A percentile compares a stretch with the other conserved stretches of the same genome.
phyloP scores from a whole-genome alignment of 2,329 filamentous ascomycete species.

The Xylariaceae sp. region DNA sequence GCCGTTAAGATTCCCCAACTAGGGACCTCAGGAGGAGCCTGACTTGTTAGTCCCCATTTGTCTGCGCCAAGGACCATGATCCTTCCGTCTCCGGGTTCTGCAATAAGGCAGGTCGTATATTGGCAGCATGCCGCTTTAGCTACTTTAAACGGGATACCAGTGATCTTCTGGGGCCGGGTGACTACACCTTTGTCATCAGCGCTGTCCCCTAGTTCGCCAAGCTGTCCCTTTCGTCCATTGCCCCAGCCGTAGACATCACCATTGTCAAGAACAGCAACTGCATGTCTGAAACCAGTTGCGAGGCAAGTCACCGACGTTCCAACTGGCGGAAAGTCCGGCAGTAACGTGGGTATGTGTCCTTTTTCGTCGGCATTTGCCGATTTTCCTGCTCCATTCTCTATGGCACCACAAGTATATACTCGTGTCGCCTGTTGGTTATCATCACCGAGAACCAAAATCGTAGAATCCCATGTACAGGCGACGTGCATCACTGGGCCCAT shows the following conservation, averaged over 20 bases:
- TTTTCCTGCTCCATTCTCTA: conserved; percentile 32
- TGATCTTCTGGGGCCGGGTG: conserved; percentile 57
- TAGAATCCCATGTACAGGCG: conserved; percentile 75
- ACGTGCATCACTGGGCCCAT: conserved; percentile 38
- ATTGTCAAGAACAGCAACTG: conserved; percentile 64
- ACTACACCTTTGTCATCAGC: conserved; percentile 38
- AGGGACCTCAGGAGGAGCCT: conserved; percentile 47
- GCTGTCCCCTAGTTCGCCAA: conserved; percentile 47
- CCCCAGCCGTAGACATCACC: conserved; percentile 87
- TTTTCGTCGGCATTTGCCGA: conserved; percentile 49
- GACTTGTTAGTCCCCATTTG: conserved; percentile 62
- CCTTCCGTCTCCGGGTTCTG: conserved; percentile 49
- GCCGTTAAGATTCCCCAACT: conserved; percentile 66
- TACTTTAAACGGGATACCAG: conserved; percentile 55
- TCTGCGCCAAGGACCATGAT: conserved; percentile 66
- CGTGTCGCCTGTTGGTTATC: conserved; percentile 38
- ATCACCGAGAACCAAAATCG: conserved; percentile 53
- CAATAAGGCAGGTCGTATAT: conserved; percentile 75
- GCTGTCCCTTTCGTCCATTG: conserved; percentile 75
- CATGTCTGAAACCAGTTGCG: conserved; percentile 71
- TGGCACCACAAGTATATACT: conserved; percentile 61
- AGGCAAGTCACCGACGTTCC: conserved; percentile 58
- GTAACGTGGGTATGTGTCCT: conserved; percentile 30
- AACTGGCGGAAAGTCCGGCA: conserved; percentile 60
- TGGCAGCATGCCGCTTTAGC: conserved; percentile 68